Percentiles rank a stretch among this genome's conserved stretches.
phyloP scores from a whole-genome alignment of 202 grass and related monocot species.

The Digitaria exilis region DNA sequence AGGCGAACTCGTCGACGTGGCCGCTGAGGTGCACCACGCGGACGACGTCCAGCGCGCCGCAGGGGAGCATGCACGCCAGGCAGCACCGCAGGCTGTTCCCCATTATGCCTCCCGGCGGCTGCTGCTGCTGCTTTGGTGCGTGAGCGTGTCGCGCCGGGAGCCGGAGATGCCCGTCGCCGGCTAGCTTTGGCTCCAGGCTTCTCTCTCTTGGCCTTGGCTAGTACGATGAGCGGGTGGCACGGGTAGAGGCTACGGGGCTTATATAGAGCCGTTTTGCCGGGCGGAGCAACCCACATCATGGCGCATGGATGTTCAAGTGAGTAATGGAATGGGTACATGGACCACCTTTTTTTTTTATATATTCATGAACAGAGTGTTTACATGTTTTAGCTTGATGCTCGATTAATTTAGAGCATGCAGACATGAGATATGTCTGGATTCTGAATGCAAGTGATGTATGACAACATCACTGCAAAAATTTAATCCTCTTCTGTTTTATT shows the following conservation, averaged over 20 bases:
- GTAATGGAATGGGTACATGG: slow-evolving; percentile 17
- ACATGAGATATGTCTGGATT: not conserved
- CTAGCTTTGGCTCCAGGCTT: not conserved
- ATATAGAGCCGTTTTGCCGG: slow-evolving; percentile 37
- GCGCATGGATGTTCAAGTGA: not conserved
- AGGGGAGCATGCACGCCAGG: slow-evolving; percentile 84
- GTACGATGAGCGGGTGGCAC: slow-evolving; percentile 3
- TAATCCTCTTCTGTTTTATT: no score
- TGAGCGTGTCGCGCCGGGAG: not conserved
- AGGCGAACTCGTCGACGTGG: slow-evolving; percentile 73
- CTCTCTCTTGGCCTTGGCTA: not conserved
- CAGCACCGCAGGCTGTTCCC: slow-evolving; percentile 87
- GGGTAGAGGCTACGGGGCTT: slow-evolving; percentile 25
- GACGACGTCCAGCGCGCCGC: slow-evolving; percentile 86
- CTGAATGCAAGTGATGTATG: not conserved
- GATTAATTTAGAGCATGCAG: not conserved
- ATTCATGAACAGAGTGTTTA: not conserved
- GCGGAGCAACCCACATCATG: not conserved
- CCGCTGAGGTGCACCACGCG: slow-evolving; percentile 88
- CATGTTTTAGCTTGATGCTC: not conserved
- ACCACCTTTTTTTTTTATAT: not conserved
- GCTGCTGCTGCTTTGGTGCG: no score
- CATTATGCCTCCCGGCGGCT: no score
- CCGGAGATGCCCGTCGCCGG: not conserved
- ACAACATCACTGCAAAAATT: not conserved